Evolutionary conservation across 352 stramenopile species (phyloP).

Genomic region (Phytophthora idaei): DNA sequence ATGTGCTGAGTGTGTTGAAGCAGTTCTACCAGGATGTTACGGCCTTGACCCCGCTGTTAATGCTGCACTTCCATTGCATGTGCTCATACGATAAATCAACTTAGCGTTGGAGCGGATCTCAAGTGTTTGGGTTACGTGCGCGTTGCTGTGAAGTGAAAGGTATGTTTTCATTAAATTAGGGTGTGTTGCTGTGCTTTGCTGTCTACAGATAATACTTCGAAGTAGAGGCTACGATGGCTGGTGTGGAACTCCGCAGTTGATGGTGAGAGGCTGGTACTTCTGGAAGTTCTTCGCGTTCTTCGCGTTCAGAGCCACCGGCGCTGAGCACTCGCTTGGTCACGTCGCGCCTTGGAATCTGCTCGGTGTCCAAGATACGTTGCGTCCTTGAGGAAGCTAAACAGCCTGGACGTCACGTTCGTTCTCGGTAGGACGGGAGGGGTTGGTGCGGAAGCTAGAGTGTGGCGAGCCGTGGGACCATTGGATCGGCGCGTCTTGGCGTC

Average conservation of each 20-base stretch:
- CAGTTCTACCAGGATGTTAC: slow-evolving; percentile 66
- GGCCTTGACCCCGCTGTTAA: slow-evolving; percentile 42
- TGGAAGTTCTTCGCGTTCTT: neutral
- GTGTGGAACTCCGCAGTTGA: neutral
- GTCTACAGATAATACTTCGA: neutral
- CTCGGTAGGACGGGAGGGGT: neutral
- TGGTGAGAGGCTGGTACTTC: neutral
- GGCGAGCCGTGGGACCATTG: no score
- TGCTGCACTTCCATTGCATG: slow-evolving; percentile 63
- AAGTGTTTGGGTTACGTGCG: neutral
- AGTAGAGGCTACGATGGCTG: neutral
- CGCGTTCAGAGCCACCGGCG: neutral
- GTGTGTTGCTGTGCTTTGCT: neutral
- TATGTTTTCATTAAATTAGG: neutral
- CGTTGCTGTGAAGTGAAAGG: neutral
- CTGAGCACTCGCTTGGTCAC: neutral
- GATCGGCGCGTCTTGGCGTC: neutral
- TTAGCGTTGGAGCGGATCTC: neutral
- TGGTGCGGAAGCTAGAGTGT: neutral
- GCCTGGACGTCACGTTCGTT: neutral
- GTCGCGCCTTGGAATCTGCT: neutral
- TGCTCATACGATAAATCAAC: neutral
- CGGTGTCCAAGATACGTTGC: neutral
- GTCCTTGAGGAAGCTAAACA: neutral
- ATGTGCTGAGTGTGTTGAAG: slow-evolving; percentile 55